phyloP scores from a whole-genome alignment of 1,284 basidiomycete species.

The Ceratobasidium sp. region DNA sequence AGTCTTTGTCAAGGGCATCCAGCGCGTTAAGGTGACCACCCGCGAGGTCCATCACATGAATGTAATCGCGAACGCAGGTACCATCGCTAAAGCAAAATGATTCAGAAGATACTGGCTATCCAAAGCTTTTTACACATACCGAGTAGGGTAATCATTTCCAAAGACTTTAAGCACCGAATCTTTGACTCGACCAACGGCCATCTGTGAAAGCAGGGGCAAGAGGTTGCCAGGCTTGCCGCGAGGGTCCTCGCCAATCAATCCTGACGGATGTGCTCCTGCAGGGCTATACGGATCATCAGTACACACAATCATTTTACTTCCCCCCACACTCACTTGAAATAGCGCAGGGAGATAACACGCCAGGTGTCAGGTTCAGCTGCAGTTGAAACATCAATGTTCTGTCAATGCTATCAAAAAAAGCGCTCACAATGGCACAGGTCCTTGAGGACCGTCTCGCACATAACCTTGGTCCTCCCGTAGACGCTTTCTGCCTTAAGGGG shows the following conservation, averaged over 20 bases:
- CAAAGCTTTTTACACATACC: conserved; percentile 60
- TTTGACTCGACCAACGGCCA: conserved; percentile 91
- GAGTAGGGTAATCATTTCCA: conserved; percentile 97
- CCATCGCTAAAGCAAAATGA: conserved; percentile 74
- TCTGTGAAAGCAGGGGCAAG: conserved; percentile 92
- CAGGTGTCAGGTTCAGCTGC: conserved; percentile 76
- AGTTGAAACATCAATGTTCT: conserved; percentile 41
- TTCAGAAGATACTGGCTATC: background rate
- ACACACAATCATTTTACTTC: background rate
- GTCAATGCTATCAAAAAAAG: conserved; percentile 18
- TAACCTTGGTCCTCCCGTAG: conserved; percentile 95
- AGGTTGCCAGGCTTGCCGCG: conserved; percentile 95
- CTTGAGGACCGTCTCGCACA: conserved; percentile 91
- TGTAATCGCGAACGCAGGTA: conserved; percentile 96
- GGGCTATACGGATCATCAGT: conserved; percentile 66
- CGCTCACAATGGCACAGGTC: conserved; percentile 84
- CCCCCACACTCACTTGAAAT: conserved; percentile 89
- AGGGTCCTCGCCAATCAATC: conserved; percentile 96
- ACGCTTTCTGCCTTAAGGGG: conserved; percentile 90
- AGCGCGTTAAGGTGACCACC: conserved; percentile 93
- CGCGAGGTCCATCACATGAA: conserved; percentile 96
- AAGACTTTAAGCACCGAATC: conserved; percentile 89
- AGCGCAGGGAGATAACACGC: conserved; percentile 86
- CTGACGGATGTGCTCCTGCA: conserved; percentile 96
- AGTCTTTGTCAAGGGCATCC: conserved; percentile 78